Conservation (phyloP, 169 alveolate species). For the Plasmodium gonderi region DNA sequence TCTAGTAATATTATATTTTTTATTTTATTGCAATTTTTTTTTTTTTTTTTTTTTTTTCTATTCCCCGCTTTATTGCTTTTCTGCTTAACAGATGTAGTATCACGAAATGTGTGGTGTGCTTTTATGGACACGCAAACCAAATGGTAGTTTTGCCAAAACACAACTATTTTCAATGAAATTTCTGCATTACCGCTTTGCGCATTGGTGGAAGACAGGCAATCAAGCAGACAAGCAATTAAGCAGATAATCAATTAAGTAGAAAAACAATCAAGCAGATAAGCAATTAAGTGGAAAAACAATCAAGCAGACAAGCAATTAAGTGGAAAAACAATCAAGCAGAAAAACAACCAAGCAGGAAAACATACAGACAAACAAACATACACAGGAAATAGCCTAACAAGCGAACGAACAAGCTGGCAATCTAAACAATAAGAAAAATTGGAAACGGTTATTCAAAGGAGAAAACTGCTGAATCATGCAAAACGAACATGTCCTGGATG, state of each 20-base stretch:
- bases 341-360: too few relatives aligned
- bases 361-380: not conserved
- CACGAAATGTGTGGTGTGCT: not conserved
- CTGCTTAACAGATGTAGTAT: not conserved
- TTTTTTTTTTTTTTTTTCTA: not conserved
- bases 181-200: too few relatives aligned
- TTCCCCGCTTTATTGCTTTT: too few relatives aligned
- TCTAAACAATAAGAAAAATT: not conserved
- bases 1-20: not conserved
- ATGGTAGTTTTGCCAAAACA: not conserved
- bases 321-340: not conserved
- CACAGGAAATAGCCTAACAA: not conserved
- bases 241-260: too few relatives aligned
- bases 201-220: too few relatives aligned
- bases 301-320: too few relatives aligned
- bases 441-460: not conserved
- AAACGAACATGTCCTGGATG: slow-evolving; percentile 28
- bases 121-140: not conserved
- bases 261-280: not conserved
- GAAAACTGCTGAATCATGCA: slow-evolving; percentile 9
- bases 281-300: too few relatives aligned
- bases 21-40: not conserved
- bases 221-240: not conserved
- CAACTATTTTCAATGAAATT: not conserved
- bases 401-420: not conserved